These are phyloP conservation scores for Nidularia pulvinata DNA, from an alignment of 768 basidiomycete genomes.

Conservation along the genomic window DNA sequence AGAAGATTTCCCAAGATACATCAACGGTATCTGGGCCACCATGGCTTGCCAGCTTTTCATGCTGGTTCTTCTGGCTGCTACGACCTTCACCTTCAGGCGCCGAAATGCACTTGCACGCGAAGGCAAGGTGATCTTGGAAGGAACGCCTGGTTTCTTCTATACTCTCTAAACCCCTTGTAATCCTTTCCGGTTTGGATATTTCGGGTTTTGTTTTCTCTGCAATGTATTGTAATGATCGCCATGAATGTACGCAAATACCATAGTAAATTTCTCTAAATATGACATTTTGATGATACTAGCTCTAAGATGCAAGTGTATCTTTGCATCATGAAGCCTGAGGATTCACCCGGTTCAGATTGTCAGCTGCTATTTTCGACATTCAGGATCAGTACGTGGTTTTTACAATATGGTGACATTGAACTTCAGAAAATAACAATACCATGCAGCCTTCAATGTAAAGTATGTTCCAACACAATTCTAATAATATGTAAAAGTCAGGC, in stretches of 20 bases:
- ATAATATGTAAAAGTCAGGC: neutral
- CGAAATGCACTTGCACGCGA: conserved; percentile 27
- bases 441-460: neutral
- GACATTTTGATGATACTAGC: too few species aligned
- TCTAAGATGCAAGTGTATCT: too few species aligned
- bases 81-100: conserved; percentile 21
- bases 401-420: neutral
- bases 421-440: neutral
- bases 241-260: neutral
- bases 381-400: too few species aligned
- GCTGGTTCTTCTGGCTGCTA: conserved; percentile 20
- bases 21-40: conserved; percentile 31
- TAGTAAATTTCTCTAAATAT: neutral
- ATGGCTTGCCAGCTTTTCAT: conserved; percentile 31
- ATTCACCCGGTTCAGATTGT: too few species aligned
- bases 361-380: too few species aligned
- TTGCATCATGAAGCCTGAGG: too few species aligned
- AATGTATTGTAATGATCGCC: neutral
- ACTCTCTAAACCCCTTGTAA: conserved; percentile 22
- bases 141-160: conserved; percentile 35
- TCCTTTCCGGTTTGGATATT: neutral
- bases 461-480: neutral
- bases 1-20: conserved; percentile 27
- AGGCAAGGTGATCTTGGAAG: conserved; percentile 28
- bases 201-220: neutral